Base-by-base conservation (phyloP, 306 rosid species). In the Lithocarpus polystachyus region DNA sequence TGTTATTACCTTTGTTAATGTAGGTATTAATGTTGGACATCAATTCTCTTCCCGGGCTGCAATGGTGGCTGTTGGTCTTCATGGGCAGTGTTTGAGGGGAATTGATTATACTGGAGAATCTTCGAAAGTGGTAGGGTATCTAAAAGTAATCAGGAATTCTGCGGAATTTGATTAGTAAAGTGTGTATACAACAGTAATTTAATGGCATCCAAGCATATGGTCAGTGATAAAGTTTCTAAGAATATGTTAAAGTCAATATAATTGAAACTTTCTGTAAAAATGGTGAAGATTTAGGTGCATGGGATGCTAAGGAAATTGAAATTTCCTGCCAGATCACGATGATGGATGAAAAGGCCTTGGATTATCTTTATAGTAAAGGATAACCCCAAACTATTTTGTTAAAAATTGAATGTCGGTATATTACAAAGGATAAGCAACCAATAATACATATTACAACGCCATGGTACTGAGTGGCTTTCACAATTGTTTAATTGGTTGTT, bases 41-140 rank as follows among this genome's bases (percentile, higher is more conserved):
- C 85, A 86, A 52, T 86, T 86, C 59, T 80, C 62, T 74, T 80
- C 89, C 29, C 62, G 85, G 65, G 77, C 81, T 74, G 89, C 80
- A 73, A 83, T 86, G 87, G 83, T 77, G 59, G 85, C 81, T 5
- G 79, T 80, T 13, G 83, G 87, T 31, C 35, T 83, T 78, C 89
- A 83, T 75, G 56, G 73, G n/a, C 80, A 69, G 23, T 83, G 85
- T 85, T 80, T 86, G 60, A 74, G 51, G 48, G 85, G 89, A 45
- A 80, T 80, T 61, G 85, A 83, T 75, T 77, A 15, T 48, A 37
- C 80, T 11, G 85, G 84, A 65, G 13, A 70, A 52, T 31, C 79
- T 74, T 68, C 51, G 13, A 67, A 67, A 67, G 35, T 33, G 52
- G 72, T 67, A 19, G 24, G 19, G 51, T 19, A 35, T 67, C 24